Conservation (phyloP, 495 filamentous ascomycete genomes). For the Neurospora sp. region DNA sequence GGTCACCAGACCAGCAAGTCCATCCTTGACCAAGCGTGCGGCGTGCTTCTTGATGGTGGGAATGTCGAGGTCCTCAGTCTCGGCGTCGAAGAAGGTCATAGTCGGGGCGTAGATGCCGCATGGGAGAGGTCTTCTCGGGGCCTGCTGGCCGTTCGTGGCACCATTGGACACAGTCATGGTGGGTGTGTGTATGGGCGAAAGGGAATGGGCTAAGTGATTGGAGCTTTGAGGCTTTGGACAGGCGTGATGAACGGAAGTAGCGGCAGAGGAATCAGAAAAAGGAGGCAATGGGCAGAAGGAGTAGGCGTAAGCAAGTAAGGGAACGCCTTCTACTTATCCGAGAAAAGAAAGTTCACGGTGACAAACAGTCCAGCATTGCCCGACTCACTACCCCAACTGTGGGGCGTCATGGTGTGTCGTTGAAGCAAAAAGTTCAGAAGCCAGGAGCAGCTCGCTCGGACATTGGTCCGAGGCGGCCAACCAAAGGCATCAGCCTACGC, state of each 20-base stretch:
- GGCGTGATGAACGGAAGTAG: not conserved
- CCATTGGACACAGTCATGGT: constrained; percentile 30
- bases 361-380: not conserved
- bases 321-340: not conserved
- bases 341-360: not conserved
- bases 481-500: not conserved
- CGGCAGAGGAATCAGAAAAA: not conserved
- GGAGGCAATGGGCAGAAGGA: not conserved
- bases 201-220: not conserved
- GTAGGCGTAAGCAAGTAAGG: not conserved
- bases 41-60: constrained; percentile 69
- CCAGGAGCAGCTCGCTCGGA: constrained; percentile 21
- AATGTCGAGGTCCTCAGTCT: constrained; percentile 76
- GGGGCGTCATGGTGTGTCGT: not conserved
- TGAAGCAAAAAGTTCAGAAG: not conserved
- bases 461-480: constrained; percentile 24
- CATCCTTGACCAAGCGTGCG: constrained; percentile 68
- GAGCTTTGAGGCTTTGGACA: constrained; percentile 9
- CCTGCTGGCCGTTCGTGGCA: constrained; percentile 27
- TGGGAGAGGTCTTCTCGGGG: constrained; percentile 53
- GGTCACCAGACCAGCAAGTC: constrained; percentile 73
- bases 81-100: constrained; percentile 80
- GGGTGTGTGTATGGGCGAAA: not conserved
- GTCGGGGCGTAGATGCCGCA: constrained; percentile 84
- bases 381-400: not conserved